Percentiles rank a stretch among this genome's conserved stretches.
Conservation (phyloP, 148 eudicot species). For the Cornus suecica region DNA sequence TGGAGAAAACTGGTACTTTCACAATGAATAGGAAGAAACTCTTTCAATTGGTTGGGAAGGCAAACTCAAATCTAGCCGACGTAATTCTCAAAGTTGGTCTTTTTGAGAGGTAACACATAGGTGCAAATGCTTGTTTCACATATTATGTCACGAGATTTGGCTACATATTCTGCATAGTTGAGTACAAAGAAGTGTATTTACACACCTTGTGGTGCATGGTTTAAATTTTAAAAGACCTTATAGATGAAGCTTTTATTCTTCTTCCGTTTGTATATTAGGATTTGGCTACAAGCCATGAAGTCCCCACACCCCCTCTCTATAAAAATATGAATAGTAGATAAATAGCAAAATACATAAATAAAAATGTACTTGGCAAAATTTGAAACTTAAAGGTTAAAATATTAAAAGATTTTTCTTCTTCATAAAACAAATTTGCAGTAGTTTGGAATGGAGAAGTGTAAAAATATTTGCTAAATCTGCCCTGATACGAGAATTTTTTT, state of each 20-base stretch:
- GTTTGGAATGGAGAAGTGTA: not conserved
- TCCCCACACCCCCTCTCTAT: no score
- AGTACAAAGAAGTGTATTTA: not conserved
- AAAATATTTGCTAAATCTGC: not conserved
- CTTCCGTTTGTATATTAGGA: no score
- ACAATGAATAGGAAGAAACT: constrained; percentile 86
- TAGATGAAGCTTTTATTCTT: not conserved
- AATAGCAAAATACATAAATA: no score
- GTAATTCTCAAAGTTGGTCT: constrained; percentile 92
- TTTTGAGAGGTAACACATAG: constrained; percentile 70
- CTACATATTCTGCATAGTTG: not conserved
- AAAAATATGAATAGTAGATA: no score
- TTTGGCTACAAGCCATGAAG: no score
- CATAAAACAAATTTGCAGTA: no score
- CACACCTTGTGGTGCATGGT: not conserved
- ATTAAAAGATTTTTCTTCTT: not conserved
- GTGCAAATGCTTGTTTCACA: not conserved
- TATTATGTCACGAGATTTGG: not conserved
- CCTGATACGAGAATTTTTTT: no score
- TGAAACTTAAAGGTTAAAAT: no score
- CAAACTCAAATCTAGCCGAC: constrained; percentile 93
- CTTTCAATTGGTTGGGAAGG: constrained; percentile 93
- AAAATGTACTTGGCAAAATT: not conserved
- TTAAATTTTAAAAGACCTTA: not conserved
- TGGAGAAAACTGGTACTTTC: constrained; percentile 92